Percentiles rank a stretch among this genome's conserved stretches.
Conservation (phyloP, 164 flowering plant species). For the Vitis rupestris region DNA sequence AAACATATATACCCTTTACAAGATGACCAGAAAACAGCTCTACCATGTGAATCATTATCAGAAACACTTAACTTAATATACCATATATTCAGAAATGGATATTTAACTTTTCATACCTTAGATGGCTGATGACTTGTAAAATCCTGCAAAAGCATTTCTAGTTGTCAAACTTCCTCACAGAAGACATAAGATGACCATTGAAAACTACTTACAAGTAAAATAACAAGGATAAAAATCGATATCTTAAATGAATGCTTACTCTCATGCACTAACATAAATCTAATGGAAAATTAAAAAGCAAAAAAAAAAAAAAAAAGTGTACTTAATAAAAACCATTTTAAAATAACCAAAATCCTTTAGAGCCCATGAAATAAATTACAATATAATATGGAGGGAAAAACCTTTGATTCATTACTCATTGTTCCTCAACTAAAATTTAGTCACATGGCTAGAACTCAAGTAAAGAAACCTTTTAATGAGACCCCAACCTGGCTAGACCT, state of each 20-base stretch:
- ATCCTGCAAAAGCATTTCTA: constrained; percentile 38
- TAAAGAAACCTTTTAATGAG: neutral
- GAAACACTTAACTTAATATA: neutral
- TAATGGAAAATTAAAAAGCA: neutral
- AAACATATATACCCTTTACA: neutral
- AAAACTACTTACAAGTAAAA: too few species aligned
- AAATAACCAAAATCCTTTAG: too few species aligned
- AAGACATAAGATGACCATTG: neutral
- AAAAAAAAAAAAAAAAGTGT: neutral
- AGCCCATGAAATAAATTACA: too few species aligned
- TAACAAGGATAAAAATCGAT: neutral
- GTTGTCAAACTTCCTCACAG: constrained; percentile 12
- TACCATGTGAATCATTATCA: neutral
- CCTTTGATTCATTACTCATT: too few species aligned
- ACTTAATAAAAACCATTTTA: too few species aligned
- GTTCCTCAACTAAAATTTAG: too few species aligned
- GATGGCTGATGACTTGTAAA: constrained; percentile 31
- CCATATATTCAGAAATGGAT: neutral
- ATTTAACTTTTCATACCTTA: constrained; percentile 31
- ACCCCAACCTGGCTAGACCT: neutral
- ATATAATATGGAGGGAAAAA: too few species aligned
- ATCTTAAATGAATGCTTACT: neutral
- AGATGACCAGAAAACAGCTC: neutral
- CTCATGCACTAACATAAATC: too few species aligned
- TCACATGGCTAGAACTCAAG: too few species aligned